Evolutionary conservation across 2,329 filamentous ascomycete species (phyloP), one percentile per base, ranked within the genome.

Genomic region (Pyrenochaeta sp.): DNA sequence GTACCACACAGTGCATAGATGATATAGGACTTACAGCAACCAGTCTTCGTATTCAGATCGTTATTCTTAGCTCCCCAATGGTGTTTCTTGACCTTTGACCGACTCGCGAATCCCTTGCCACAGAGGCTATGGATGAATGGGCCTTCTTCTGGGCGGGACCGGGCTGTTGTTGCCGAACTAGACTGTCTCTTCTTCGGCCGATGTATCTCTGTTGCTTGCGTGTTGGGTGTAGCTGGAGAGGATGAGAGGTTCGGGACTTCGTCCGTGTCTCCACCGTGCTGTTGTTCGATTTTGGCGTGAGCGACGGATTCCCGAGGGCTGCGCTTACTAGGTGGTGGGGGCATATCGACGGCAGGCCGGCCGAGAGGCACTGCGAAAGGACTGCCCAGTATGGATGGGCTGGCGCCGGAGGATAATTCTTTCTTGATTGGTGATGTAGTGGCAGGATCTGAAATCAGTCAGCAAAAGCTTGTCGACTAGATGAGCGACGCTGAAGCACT

Each of bases 1-100:
- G 12, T 2, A 36, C 32, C 7, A 36, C 13, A 36, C 32, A 36
- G 10, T 36, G 6, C 32, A 36, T 36, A 13, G 7, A 36, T 36
- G 36, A 19, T n/a, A 39, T 39, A 8, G 36, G 2, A 39, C 36
- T n/a, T 39, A 39, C 73, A 77, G 51, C 74, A 77, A 2, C 73
- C 73, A 15, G 62, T 74, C 15, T 50, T 69, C 1, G 72, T 74
- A 7, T 62, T 46, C 10, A 62, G 36, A 50, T 76, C 60, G 13
- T 71, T 59, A 0, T 50, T 34, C 24, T 66, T 70, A 6, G 50
- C 58, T 15, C 73, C 73, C 68, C 72, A 77, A 44, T 76, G 74
- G 50, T 76, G 73, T 37, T 75, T 75, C 56, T 71, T 76, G 19
- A 75, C 72, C n/a, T 51, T 65, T 1, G 56, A 63, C 7, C 67